A percentile compares a stretch with the other conserved stretches of the same genome.
Evolutionary conservation across 225 moss, liverwort and hornwort species (phyloP).

Genomic region (Anthoceros angustus): DNA sequence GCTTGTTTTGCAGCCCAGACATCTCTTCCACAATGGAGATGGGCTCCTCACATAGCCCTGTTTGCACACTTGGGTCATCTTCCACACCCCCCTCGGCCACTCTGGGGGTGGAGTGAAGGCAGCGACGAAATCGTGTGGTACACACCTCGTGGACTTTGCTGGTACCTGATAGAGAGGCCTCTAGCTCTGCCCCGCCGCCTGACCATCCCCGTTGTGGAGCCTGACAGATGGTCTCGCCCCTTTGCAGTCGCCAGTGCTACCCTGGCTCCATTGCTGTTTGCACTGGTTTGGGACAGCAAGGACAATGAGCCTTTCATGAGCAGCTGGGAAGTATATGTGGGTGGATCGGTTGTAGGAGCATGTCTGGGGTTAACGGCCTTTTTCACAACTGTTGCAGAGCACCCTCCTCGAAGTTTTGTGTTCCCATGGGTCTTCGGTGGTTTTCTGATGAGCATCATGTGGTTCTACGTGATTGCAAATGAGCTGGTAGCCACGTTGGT

Average conservation of each 20-base stretch:
- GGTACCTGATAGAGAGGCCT: conserved; percentile 44
- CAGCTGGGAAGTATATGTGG: conserved; percentile 42
- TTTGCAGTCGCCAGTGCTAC: conserved; percentile 68
- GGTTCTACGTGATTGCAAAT: conserved; percentile 93
- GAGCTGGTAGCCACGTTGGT: conserved; percentile 93
- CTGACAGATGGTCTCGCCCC: conserved; percentile 60
- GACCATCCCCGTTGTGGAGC: conserved; percentile 67
- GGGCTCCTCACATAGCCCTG: conserved; percentile 92
- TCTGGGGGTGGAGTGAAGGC: conserved; percentile 86
- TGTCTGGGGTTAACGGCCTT: conserved; percentile 33
- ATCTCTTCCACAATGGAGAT: conserved; percentile 85
- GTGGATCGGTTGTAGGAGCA: conserved; percentile 37
- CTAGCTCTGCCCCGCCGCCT: conserved; percentile 71
- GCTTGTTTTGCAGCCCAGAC: conserved; percentile 31
- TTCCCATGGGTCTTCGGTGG: conserved; percentile 88
- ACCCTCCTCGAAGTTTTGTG: conserved; percentile 61
- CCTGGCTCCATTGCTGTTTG: conserved; percentile 54
- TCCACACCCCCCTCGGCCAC: conserved; percentile 37
- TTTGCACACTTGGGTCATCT: conserved; percentile 54
- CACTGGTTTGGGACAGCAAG: conserved; percentile 72
- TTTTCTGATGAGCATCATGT: conserved; percentile 88
- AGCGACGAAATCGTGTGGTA: conserved; percentile 21
- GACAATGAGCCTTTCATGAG: conserved; percentile 52
- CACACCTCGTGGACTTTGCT: conserved; percentile 31
- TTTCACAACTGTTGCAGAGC: conserved; percentile 42